These are phyloP conservation scores for Petunia secreta DNA, from an alignment of 257 asterid species.

Conservation along the genomic window DNA sequence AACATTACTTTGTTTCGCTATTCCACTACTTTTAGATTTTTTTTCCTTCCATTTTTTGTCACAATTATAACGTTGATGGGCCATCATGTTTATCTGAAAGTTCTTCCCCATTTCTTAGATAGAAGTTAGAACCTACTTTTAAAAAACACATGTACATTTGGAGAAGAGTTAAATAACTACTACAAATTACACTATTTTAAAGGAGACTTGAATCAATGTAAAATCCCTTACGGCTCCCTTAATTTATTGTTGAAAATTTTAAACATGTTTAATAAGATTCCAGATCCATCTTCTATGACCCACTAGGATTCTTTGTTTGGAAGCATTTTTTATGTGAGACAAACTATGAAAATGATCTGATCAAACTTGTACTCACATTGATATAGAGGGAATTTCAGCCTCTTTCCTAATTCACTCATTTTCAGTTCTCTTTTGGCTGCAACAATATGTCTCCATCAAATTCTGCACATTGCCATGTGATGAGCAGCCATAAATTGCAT, in stretches of 20 bases:
- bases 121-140: too few relatives aligned
- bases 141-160: background rate
- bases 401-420: too few relatives aligned
- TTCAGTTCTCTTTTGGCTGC: background rate
- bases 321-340: background rate
- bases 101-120: background rate
- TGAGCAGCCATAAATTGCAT: background rate
- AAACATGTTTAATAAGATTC: background rate
- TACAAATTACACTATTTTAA: background rate
- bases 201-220: background rate
- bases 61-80: background rate
- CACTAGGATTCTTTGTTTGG: background rate
- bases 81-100: background rate
- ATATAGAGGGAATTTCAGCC: background rate
- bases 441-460: constrained; percentile 17
- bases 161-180: background rate
- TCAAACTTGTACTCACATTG: background rate
- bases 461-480: background rate
- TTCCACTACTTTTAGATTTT: background rate
- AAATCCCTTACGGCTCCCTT: background rate
- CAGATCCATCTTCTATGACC: background rate
- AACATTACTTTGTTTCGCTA: background rate
- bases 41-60: background rate
- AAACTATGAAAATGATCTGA: background rate
- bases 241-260: background rate